A percentile compares a stretch with the other conserved stretches of the same genome.
These are phyloP conservation scores for Lachnellula subtilissima DNA, from an alignment of 2,329 filamentous ascomycete species.

Conservation along the genomic window DNA sequence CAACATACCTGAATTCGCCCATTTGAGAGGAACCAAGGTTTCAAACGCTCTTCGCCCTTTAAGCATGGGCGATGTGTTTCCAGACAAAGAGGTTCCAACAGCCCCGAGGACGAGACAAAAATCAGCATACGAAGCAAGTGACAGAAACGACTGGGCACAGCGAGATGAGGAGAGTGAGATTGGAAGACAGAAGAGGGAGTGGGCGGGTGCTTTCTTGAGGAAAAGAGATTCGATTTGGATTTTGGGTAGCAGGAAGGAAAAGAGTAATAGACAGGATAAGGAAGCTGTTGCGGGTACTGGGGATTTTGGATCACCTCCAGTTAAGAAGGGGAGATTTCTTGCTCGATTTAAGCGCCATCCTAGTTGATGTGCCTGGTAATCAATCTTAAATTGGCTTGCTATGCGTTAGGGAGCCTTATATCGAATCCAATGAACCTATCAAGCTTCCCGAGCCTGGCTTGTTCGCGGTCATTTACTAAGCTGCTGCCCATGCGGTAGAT, in stretches of 20 bases:
- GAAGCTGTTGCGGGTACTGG: conserved; percentile 17
- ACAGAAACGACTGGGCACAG: conserved; percentile 51
- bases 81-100: conserved; percentile 13
- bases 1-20: conserved; percentile 13
- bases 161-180: conserved; percentile 36
- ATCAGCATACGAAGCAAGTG: conserved; percentile 12
- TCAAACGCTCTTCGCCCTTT: conserved; percentile 14
- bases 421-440: neutral
- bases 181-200: conserved; percentile 20
- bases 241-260: conserved; percentile 38
- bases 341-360: conserved; percentile 26
- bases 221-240: conserved; percentile 48
- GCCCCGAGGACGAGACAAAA: conserved; percentile 10
- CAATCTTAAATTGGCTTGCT: neutral
- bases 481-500: neutral
- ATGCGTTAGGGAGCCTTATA: neutral
- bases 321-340: conserved; percentile 22
- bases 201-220: conserved; percentile 31
- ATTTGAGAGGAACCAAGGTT: conserved; percentile 9
- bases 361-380: conserved; percentile 12
- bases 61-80: conserved; percentile 23
- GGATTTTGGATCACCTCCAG: conserved; percentile 12
- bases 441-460: neutral
- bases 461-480: neutral
- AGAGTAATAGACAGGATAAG: conserved; percentile 19